phyloP scores from a whole-genome alignment of 106 monocot genomes.

The Apostasia shenzhenica region DNA sequence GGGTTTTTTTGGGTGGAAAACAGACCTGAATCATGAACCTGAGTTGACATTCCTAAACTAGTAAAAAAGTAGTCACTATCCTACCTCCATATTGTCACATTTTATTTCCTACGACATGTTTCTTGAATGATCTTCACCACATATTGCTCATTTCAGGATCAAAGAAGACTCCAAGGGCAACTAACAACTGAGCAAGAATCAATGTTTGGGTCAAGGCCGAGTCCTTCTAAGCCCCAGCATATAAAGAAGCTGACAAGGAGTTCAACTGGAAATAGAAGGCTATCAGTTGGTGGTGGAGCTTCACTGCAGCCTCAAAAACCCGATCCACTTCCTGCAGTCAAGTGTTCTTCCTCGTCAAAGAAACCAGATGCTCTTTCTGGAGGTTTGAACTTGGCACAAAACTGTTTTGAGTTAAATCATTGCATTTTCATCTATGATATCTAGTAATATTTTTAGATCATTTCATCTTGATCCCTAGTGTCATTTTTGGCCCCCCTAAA shows the following conservation, averaged over 20 bases:
- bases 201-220: constrained; percentile 29
- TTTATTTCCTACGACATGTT: neutral
- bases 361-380: neutral
- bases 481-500: neutral
- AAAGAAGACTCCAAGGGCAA: constrained; percentile 62
- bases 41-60: neutral
- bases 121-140: neutral
- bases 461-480: neutral
- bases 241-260: constrained; percentile 20
- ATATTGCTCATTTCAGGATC: constrained; percentile 33
- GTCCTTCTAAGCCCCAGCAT: constrained; percentile 13
- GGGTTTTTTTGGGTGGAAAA: too few relatives aligned
- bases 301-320: constrained; percentile 7
- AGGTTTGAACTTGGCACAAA: neutral
- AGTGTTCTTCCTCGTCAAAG: constrained; percentile 1
- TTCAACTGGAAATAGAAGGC: constrained; percentile 9
- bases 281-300: constrained; percentile 9
- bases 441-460: neutral
- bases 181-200: constrained; percentile 27
- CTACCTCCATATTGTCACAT: too few relatives aligned
- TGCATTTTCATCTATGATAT: neutral
- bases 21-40: neutral
- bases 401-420: constrained; percentile 6
- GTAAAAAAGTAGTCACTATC: too few relatives aligned
- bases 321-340: constrained; percentile 4